Evolutionary conservation across 208 protist genomes (phyloP).

Genomic region (Crithidia mellificae): DNA sequence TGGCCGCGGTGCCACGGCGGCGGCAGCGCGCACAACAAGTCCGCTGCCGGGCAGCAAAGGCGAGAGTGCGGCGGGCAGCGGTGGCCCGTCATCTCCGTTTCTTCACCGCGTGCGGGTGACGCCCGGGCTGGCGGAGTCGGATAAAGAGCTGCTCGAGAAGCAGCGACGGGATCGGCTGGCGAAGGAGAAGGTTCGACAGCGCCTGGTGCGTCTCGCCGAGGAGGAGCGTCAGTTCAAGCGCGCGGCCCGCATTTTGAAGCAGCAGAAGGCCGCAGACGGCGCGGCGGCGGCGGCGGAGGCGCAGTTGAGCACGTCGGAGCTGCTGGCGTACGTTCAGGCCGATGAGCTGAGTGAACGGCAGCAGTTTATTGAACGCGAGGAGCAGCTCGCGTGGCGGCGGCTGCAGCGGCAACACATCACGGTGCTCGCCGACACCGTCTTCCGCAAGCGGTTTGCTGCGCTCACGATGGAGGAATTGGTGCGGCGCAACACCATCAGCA

Average conservation of each 20-base stretch:
- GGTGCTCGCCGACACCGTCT: conserved; percentile 13
- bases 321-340: conserved; percentile 25
- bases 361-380: conserved; percentile 65
- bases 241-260: conserved; percentile 17
- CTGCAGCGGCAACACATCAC: conserved; percentile 38
- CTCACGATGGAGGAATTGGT: conserved; percentile 26
- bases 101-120: conserved; percentile 4
- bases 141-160: conserved; percentile 35
- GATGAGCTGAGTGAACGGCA: conserved; percentile 58
- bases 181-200: conserved; percentile 34
- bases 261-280: conserved; percentile 6
- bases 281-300: conserved; percentile 6
- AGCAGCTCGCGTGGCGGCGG: conserved; percentile 52
- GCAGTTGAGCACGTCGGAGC: conserved; percentile 11
- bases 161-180: conserved; percentile 26
- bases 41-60: conserved; percentile 4
- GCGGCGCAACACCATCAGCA: conserved; percentile 22
- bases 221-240: conserved; percentile 36
- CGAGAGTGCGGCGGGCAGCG: no score
- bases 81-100: neutral
- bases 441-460: conserved; percentile 6
- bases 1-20: neutral
- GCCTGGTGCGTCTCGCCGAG: conserved; percentile 22
- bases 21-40: neutral
- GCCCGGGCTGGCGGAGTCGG: conserved; percentile 11